Evolutionary conservation across 441 rosid species (phyloP), one percentile per base, ranked within the genome.

Genomic region (Corymbia citriodora): DNA sequence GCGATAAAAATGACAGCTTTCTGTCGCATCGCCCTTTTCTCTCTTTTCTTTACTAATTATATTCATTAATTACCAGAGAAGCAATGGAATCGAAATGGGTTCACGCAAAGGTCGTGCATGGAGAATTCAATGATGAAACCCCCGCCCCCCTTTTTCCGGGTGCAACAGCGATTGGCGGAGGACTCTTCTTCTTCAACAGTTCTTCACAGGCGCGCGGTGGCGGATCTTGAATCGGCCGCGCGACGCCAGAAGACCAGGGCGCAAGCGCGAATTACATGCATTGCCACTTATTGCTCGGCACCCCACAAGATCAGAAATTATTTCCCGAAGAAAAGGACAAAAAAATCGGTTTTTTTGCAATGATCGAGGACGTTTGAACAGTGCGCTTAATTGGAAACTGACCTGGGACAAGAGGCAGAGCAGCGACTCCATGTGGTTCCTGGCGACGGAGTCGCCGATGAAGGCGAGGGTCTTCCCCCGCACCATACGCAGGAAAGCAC

Each of bases 391-490:
- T 40, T 4, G 87, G 40, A 2, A 25, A 87, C 88, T 27, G 82
- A 96, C 99, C 97, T 91, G 89, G n/a, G 99, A 97, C 89, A 98
- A 89, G 87, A 97, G 96, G 88, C 99, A 98, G 4, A 96, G 93
- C n/a, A 98, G 96, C 3, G 99, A 98, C 89, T 98, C 98, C 92
- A 95, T 92, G 31, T 98, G 99, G 92, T 98, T 98, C 87, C 97
- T 93, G 14, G 98, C 97, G 25, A 98, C 98, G 8, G 99, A 97
- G 83, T 97, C 99, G 63, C 99, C 99, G 31, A 96, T 88, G 81
- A 97, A 98, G 31, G 93, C 98, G 94, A 98, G 91, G 70, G 96
- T 96, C 90, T 95, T 97, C 79, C 98, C 98, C 87, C 94, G 88
- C 55, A 97, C 95, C 89, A 95, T 49, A 33, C 72, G 50, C 49